Percentiles rank a stretch among this genome's conserved stretches.
phyloP scores from a whole-genome alignment of 2,329 filamentous ascomycete species.

The Penicillium sp. region DNA sequence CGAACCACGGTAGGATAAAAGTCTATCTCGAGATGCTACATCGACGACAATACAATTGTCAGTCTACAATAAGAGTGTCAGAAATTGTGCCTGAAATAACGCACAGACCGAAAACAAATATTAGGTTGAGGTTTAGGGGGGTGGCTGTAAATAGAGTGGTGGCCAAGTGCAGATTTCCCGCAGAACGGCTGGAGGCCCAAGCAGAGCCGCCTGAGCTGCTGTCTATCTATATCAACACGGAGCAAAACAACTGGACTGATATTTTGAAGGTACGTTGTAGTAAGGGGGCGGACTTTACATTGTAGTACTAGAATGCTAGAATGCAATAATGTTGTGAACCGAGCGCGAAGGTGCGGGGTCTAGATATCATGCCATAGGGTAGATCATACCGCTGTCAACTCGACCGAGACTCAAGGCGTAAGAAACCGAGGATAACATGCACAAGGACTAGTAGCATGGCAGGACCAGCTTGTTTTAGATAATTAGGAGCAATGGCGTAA shows the following conservation, averaged over 20 bases:
- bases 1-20: conserved; percentile 6
- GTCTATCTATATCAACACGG: not conserved
- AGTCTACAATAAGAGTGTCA: not conserved
- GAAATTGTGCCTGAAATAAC: not conserved
- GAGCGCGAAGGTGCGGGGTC: not conserved
- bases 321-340: not conserved
- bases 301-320: not conserved
- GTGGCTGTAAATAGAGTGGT: not conserved
- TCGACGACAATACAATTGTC: conserved; percentile 1
- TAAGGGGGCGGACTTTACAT: not conserved
- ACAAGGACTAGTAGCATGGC: not conserved
- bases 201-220: not conserved
- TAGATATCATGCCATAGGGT: not conserved
- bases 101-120: not conserved
- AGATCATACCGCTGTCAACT: not conserved
- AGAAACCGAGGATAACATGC: not conserved
- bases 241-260: not conserved
- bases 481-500: not conserved
- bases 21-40: not conserved
- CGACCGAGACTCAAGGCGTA: not conserved
- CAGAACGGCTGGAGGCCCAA: not conserved
- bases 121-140: not conserved
- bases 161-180: not conserved
- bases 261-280: not conserved
- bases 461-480: not conserved